These are phyloP conservation scores for Melastoma malabathricum DNA, from an alignment of 345 rosid genomes.

Conservation along the genomic window DNA sequence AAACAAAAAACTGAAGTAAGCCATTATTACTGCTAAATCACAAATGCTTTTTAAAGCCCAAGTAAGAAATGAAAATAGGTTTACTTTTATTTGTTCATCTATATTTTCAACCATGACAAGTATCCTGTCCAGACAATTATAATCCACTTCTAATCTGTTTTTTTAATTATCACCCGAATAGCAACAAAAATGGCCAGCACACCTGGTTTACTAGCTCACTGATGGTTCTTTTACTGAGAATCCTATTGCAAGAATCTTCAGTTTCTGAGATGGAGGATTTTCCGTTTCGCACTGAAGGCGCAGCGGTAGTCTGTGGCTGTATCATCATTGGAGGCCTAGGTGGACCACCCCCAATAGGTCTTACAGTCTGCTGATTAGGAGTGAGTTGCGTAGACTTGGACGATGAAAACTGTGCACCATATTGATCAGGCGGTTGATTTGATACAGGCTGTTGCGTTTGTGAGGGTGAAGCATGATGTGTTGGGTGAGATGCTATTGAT, in stretches of 20 bases:
- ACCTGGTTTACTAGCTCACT: slow-evolving; percentile 84
- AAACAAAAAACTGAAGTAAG: slow-evolving; percentile 1
- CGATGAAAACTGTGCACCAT: slow-evolving; percentile 39
- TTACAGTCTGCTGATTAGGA: slow-evolving; percentile 41
- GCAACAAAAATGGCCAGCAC: not conserved
- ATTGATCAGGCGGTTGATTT: slow-evolving; percentile 43
- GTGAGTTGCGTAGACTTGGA: slow-evolving; percentile 40
- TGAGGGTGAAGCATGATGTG: slow-evolving; percentile 35
- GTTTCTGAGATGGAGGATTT: slow-evolving; percentile 34
- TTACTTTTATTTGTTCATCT: too few species aligned
- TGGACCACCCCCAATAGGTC: slow-evolving; percentile 28
- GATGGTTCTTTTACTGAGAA: slow-evolving; percentile 82
- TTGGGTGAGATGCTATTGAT: slow-evolving; percentile 31
- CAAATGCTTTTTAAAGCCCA: too few species aligned
- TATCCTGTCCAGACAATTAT: too few species aligned
- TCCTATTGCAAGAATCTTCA: slow-evolving; percentile 45
- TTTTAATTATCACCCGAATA: too few species aligned
- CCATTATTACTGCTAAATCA: not conserved
- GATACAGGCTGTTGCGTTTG: slow-evolving; percentile 38
- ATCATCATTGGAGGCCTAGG: slow-evolving; percentile 45
- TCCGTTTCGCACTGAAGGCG: slow-evolving; percentile 31
- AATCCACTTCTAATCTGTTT: too few species aligned
- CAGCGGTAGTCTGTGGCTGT: slow-evolving; percentile 25
- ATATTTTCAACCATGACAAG: too few species aligned
- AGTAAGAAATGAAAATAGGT: too few species aligned